phyloP scores from a whole-genome alignment of 192 early-diverging fungal genomes.

The Endogone sp. region DNA sequence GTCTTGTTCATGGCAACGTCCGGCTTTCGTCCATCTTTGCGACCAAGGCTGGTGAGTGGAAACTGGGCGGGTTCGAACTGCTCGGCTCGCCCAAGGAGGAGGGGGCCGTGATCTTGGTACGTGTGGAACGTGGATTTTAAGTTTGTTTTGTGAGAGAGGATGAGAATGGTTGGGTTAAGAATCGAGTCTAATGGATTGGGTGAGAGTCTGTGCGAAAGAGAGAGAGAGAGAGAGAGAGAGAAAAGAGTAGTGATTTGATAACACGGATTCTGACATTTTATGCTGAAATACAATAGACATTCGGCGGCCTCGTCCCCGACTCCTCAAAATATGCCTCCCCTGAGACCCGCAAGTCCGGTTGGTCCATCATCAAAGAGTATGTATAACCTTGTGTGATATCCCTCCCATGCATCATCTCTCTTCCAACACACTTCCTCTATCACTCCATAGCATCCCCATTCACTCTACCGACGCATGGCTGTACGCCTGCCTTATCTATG shows the following conservation, averaged over 20 bases:
- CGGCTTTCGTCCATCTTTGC: conserved; percentile 75
- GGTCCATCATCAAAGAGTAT: conserved; percentile 59
- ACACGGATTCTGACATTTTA: too few relatives aligned
- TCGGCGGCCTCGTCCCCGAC: conserved; percentile 60
- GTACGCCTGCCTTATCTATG: conserved; percentile 77
- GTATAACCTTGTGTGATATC: background rate
- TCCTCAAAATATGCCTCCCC: conserved; percentile 69
- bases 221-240: background rate
- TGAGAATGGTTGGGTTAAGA: background rate
- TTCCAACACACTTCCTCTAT: conserved; percentile 10
- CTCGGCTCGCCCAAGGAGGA: conserved; percentile 69
- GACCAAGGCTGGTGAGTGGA: conserved; percentile 94
- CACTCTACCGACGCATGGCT: conserved; percentile 77
- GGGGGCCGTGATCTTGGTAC: conserved; percentile 54
- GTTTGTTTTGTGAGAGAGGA: background rate
- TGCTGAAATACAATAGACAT: conserved; percentile 50
- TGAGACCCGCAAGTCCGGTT: conserved; percentile 60
- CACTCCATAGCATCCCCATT: conserved; percentile 26
- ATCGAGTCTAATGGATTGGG: background rate
- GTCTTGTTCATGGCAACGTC: conserved; percentile 86
- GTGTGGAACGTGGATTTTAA: background rate
- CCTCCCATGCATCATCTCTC: conserved; percentile 17
- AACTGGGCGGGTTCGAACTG: conserved; percentile 85
- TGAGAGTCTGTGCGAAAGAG: background rate
- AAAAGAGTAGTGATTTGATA: background rate